These are phyloP conservation scores for Westerdykella aurantiaca DNA, from an alignment of 2,329 filamentous ascomycete genomes.

Conservation along the genomic window DNA sequence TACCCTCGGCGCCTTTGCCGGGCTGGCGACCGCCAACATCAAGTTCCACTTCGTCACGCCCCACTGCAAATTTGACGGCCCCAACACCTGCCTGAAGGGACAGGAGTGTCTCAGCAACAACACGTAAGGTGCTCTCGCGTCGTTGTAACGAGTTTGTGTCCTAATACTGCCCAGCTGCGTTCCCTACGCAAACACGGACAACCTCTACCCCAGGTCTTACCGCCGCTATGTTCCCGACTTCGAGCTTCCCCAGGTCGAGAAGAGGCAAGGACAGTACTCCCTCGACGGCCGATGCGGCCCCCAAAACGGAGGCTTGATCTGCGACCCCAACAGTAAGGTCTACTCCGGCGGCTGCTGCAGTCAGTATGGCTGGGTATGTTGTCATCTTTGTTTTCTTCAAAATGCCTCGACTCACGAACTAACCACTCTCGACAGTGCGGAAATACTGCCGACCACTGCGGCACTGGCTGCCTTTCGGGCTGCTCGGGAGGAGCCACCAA, in stretches of 20 bases:
- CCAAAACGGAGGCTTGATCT: slow-evolving; percentile 36
- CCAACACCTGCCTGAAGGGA: slow-evolving; percentile 33
- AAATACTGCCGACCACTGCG: slow-evolving; percentile 37
- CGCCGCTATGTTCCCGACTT: slow-evolving; percentile 12
- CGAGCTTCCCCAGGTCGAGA: slow-evolving; percentile 5
- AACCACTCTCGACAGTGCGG: slow-evolving; percentile 35
- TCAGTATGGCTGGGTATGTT: slow-evolving; percentile 33
- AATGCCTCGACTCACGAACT: slow-evolving; percentile 2
- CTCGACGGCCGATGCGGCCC: slow-evolving; percentile 39
- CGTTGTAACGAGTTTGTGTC: background rate
- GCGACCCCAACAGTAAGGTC: slow-evolving; percentile 41
- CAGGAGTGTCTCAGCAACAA: slow-evolving; percentile 34
- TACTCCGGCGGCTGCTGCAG: slow-evolving; percentile 46
- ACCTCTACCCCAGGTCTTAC: slow-evolving; percentile 24
- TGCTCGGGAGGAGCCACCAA: slow-evolving; percentile 15
- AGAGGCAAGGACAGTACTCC: slow-evolving; percentile 33
- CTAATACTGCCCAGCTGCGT: slow-evolving; percentile 12
- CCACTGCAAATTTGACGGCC: slow-evolving; percentile 34
- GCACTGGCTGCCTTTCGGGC: slow-evolving; percentile 32
- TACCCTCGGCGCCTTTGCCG: slow-evolving; percentile 29
- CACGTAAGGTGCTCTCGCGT: slow-evolving; percentile 20
- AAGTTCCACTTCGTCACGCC: slow-evolving; percentile 45
- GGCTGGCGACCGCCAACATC: slow-evolving; percentile 43
- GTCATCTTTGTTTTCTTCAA: background rate
- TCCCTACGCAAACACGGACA: slow-evolving; percentile 14